A percentile compares a stretch with the other conserved stretches of the same genome.
Evolutionary conservation across 2,329 filamentous ascomycete species (phyloP).

Genomic region (Venturiaceae sp.): DNA sequence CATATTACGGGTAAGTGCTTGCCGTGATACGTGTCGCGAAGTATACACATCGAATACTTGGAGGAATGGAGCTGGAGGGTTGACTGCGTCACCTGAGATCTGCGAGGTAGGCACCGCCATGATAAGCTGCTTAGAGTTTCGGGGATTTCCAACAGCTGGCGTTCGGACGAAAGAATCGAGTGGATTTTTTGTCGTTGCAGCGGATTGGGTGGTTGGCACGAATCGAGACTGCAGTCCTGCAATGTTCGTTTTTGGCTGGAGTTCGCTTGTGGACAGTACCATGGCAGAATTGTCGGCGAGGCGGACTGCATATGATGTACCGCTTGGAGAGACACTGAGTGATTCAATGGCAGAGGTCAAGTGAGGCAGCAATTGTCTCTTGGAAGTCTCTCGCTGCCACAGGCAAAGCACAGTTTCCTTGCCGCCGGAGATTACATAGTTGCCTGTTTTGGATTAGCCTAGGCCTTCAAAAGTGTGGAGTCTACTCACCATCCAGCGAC

Average conservation of each 20-base stretch:
- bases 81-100: neutral
- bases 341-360: constrained; percentile 77
- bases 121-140: constrained; percentile 29
- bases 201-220: neutral
- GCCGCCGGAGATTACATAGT: constrained; percentile 90
- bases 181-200: constrained; percentile 6
- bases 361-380: constrained; percentile 80
- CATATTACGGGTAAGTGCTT: constrained; percentile 82
- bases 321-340: constrained; percentile 68
- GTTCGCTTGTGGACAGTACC: constrained; percentile 79
- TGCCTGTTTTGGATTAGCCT: constrained; percentile 43
- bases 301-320: constrained; percentile 73
- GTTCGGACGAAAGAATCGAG: constrained; percentile 15
- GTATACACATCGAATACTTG: constrained; percentile 82
- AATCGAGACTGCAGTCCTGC: constrained; percentile 60
- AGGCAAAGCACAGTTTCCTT: constrained; percentile 80
- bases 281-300: constrained; percentile 89
- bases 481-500: constrained; percentile 70
- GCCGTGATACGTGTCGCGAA: constrained; percentile 69
- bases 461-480: neutral
- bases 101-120: constrained; percentile 43
- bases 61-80: constrained; percentile 43
- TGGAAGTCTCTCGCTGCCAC: constrained; percentile 86
- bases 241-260: constrained; percentile 75
- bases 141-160: constrained; percentile 31